Conservation (phyloP, 2,329 filamentous ascomycete species). For the Colletotrichum tropicale region DNA sequence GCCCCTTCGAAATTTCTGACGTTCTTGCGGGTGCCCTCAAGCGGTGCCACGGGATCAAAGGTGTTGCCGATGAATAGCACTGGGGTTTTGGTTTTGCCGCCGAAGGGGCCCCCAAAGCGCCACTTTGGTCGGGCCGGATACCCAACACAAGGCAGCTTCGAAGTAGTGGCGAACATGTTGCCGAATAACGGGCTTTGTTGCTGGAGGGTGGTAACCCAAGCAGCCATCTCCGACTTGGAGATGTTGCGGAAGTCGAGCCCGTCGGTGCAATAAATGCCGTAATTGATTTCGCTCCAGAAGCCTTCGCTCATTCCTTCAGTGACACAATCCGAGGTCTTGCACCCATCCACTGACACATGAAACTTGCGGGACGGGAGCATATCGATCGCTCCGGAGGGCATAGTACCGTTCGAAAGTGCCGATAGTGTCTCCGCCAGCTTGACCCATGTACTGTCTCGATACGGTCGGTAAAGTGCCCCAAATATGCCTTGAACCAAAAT, state of each 20-base stretch:
- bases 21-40: neutral
- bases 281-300: neutral
- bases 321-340: neutral
- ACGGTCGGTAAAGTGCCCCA: neutral
- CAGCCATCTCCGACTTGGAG: conserved; percentile 26
- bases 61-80: conserved; percentile 3
- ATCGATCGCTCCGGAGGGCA: neutral
- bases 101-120: conserved; percentile 40
- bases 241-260: conserved; percentile 27
- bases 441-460: neutral
- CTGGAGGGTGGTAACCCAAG: conserved; percentile 30
- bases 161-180: neutral
- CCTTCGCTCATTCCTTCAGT: neutral
- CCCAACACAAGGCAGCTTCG: conserved; percentile 39
- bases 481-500: neutral
- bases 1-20: neutral
- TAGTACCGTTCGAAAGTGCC: neutral
- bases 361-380: neutral
- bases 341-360: neutral
- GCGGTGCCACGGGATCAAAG: neutral
- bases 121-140: conserved; percentile 41
- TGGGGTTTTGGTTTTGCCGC: neutral
- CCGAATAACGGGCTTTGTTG: conserved; percentile 7
- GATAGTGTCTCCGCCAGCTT: neutral
- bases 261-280: conserved; percentile 39